Evolutionary conservation across 106 monocot species (phyloP).

Genomic region (Dioscorea alata): DNA sequence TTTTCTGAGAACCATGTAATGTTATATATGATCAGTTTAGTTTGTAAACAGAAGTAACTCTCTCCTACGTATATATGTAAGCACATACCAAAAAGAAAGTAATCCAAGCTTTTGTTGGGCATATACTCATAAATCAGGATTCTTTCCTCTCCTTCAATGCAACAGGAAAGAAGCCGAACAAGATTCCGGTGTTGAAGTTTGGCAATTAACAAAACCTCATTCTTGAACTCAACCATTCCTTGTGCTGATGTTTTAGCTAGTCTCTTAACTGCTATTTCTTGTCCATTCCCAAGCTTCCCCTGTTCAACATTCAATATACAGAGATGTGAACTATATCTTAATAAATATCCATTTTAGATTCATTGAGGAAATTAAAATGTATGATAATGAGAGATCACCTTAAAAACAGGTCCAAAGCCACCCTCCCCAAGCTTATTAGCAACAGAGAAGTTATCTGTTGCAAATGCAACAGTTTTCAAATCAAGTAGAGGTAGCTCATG

Average conservation of each 20-base stretch:
- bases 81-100: background rate
- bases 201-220: background rate
- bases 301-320: background rate
- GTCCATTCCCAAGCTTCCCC: background rate
- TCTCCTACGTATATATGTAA: background rate
- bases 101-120: constrained; percentile 1
- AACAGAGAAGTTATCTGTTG: constrained; percentile 5
- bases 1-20: background rate
- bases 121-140: constrained; percentile 1
- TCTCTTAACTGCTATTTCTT: background rate
- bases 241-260: background rate
- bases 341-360: too few species aligned
- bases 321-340: too few species aligned
- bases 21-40: background rate
- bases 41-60: background rate
- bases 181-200: constrained; percentile 8
- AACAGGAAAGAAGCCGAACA: background rate
- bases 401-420: constrained; percentile 12
- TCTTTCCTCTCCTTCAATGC: constrained; percentile 2
- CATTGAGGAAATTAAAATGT: too few species aligned
- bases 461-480: background rate
- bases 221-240: background rate
- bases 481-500: constrained; percentile 11
- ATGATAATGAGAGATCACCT: background rate
- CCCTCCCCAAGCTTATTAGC: constrained; percentile 12